Base-by-base conservation (phyloP, 2,329 filamentous ascomycete species). In the Tolypocladium ovalisporum region DNA sequence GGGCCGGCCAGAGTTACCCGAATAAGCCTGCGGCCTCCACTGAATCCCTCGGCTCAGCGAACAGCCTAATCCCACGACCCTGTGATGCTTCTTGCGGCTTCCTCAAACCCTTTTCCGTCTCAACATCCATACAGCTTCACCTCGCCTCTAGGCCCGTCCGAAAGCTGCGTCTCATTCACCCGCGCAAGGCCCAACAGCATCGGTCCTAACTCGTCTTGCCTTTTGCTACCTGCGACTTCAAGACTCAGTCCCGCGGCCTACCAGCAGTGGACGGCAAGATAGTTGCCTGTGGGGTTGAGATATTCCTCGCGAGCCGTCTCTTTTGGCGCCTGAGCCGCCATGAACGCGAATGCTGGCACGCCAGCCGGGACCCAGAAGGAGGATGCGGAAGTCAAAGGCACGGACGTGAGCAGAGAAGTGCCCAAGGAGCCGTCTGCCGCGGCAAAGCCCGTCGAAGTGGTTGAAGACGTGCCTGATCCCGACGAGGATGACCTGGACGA, bases 401-500 rank as follows among this genome's bases (percentile, higher is more conserved):
- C 56, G 19, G 56, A 57, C 52, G 53, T 60, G 44, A 32, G 6
- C 44, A 32, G n/a, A 4, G 27, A 17, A 52, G 56, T 3, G 58
- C 54, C 3, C 53, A 39, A 29, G 10, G 22, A 40, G 47, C 3
- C 52, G 37, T 51, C 35, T 15, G 29, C 32, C 29, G 36, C 52
- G 58, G 58, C 54, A 32, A 59, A 57, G 37, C 63, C 53, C 51
- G 62, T 65, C 47, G 58, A 65, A 19, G 65, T 4, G 22, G 37
- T 70, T 27, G 82, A 80, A 27, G 81, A 88, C 63, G 85, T 88
- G 19, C 87, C 91, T 24, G 93, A 97, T 66, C 93, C 92, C 8
- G 93, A 97, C 63, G 92, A 96, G 72, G 94, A 94, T 71, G 89
- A 94, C 64, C 76, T 94, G 24, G 89, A 97, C 67, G 94, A 97